These are phyloP conservation scores for Sporobolus alterniflorus DNA, from an alignment of 202 grass and related monocot genomes.

Conservation along the genomic window DNA sequence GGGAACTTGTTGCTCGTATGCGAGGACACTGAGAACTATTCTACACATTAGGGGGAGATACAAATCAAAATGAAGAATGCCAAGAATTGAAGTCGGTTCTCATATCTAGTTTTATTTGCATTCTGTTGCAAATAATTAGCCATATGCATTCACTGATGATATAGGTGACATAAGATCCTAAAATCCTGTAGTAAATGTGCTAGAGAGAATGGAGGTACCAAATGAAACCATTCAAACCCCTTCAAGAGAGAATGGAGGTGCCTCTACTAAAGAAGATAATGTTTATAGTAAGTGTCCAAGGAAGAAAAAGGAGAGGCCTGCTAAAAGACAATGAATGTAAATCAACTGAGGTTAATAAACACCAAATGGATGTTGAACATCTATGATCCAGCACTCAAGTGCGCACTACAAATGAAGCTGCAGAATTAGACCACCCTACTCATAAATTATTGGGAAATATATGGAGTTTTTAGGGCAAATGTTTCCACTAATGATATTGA, in stretches of 20 bases:
- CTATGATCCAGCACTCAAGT: no score
- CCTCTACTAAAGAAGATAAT: neutral
- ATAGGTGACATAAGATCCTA: neutral
- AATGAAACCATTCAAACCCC: neutral
- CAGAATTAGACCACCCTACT: no score
- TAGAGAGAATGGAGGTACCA: neutral
- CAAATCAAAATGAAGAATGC: neutral
- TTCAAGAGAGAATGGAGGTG: no score
- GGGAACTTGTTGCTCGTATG: neutral
- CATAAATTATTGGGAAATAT: no score
- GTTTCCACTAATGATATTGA: no score
- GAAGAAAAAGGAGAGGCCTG: neutral
- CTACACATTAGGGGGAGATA: neutral
- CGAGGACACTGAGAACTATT: neutral
- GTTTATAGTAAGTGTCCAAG: neutral
- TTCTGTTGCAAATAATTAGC: neutral
- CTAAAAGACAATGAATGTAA: neutral
- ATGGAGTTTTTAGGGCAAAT: no score
- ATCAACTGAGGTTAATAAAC: neutral
- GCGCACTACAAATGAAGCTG: no score
- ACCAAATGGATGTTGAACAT: neutral
- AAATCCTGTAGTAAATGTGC: no score
- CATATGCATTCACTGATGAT: neutral
- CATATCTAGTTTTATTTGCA: no score
- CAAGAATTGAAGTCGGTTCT: no score